These are phyloP conservation scores for Sclerotinia spermophila DNA, from an alignment of 2,329 filamentous ascomycete species.

Conservation along the genomic window DNA sequence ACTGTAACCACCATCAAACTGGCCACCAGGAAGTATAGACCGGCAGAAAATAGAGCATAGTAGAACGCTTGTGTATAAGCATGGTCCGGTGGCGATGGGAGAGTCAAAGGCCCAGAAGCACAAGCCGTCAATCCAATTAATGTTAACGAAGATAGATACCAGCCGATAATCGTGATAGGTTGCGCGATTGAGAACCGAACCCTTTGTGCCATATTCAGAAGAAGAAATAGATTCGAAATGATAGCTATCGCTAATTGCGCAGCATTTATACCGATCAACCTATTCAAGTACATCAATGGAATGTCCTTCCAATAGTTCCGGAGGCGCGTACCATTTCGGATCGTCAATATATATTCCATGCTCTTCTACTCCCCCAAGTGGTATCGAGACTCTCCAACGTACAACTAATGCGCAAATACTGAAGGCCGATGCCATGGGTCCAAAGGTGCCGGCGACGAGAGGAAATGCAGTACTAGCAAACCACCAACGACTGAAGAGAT, in stretches of 20 bases:
- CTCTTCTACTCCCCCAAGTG: constrained; percentile 48
- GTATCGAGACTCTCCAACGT: constrained; percentile 65
- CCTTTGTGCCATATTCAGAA: constrained; percentile 81
- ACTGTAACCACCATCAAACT: constrained; percentile 76
- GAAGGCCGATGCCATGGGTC: constrained; percentile 82
- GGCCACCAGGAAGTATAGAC: constrained; percentile 73
- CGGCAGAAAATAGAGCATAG: constrained; percentile 76
- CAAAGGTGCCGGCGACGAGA: constrained; percentile 78
- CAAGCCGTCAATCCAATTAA: constrained; percentile 65
- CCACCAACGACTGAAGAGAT: constrained; percentile 49
- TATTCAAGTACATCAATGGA: constrained; percentile 32
- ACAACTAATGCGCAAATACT: constrained; percentile 82
- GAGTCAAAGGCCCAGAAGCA: constrained; percentile 54
- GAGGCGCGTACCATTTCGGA: constrained; percentile 59
- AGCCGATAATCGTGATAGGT: constrained; percentile 77
- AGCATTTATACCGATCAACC: constrained; percentile 72
- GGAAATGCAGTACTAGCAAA: constrained; percentile 64
- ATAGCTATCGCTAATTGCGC: constrained; percentile 73
- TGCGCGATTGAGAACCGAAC: constrained; percentile 79
- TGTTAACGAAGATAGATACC: constrained; percentile 63
- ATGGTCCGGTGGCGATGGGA: constrained; percentile 50
- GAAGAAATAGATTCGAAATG: constrained; percentile 72
- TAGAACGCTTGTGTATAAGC: constrained; percentile 79
- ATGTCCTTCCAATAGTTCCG: not conserved
- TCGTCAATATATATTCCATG: constrained; percentile 57